A percentile compares a stretch with the other conserved stretches of the same genome.
Evolutionary conservation across 108 stramenopile genomes (phyloP).

Genomic region (Hondaea fermentalgiana): DNA sequence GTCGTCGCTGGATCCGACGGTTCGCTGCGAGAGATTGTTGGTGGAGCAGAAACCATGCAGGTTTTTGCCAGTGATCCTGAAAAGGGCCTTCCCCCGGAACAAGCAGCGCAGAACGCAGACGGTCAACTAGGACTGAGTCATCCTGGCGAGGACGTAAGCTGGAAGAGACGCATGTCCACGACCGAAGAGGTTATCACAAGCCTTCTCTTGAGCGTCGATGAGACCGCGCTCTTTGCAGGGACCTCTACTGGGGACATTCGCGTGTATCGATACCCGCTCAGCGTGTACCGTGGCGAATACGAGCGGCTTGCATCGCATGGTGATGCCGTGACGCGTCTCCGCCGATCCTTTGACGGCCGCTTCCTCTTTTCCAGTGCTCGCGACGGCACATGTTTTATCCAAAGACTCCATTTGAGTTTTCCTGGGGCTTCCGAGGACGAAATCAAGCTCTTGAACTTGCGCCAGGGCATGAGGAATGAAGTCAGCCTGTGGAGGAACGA

Average conservation of each 20-base stretch:
- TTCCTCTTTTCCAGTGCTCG: constrained; percentile 21
- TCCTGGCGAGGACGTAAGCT: background rate
- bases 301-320: background rate
- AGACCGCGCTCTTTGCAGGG: constrained; percentile 25
- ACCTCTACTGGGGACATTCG: constrained; percentile 19
- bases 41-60: background rate
- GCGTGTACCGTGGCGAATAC: background rate
- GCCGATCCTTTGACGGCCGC: background rate
- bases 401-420: background rate
- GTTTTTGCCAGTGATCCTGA: background rate
- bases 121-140: background rate
- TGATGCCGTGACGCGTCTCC: background rate
- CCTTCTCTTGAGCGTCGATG: background rate
- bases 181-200: constrained; percentile 7
- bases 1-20: constrained; percentile 13
- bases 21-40: background rate
- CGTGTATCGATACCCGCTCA: constrained; percentile 21
- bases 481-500: background rate
- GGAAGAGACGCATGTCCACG: background rate
- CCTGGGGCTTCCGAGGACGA: background rate
- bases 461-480: background rate
- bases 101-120: background rate
- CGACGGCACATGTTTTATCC: constrained; percentile 33
- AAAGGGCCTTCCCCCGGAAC: background rate
- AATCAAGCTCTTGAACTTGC: background rate